Evolutionary conservation across 352 stramenopile species (phyloP), one percentile per base, ranked within the genome.

Genomic region (Pythium biforme): DNA sequence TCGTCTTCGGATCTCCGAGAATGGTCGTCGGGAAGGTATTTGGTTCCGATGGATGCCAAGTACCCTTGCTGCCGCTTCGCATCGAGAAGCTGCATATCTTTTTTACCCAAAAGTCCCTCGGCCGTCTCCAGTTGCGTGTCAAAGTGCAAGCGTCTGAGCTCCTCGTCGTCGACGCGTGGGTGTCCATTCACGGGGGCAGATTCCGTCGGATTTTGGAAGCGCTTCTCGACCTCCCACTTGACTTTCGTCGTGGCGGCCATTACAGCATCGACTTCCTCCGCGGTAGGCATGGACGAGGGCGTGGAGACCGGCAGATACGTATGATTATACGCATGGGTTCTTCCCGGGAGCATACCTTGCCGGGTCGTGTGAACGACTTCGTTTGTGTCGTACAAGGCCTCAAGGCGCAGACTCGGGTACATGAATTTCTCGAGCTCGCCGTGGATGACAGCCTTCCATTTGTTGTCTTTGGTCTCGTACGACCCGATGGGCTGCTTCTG

Each of bases 361-460:
- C 40, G 40, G 14, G 5, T 57, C 20, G 49, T 39, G 29, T 5
- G 40, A 17, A 40, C n/a, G 9, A 33, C 31, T 31, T 64, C 37
- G 22, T 39, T 37, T 10, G 66, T 57, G 4, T 64, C 26, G 40
- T 88, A 90, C 23, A 88, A 22, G 0, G 59, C 56, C 37, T 90
- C 81, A 19, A 90, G 68, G 0, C 77, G 70, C 25, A 90, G 62
- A 69, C 78, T 88, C 7, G 81, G 81, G 54, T 88, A 90, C 81
- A 90, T 88, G 70, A 90, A 88, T 53, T 79, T 81, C 34, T 88
- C 81, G 5, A 90, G 73, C 55, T 88, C 64, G 26, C 79, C 78
- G 4, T 81, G 71, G 31, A 90, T 77, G 0, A 75, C 69, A 12
- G 81, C 81, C 11, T 81, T 86, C 81, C 81, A 88, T 52, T 74